phyloP scores from a whole-genome alignment of 306 rosid genomes.

The Lagenaria siceraria region DNA sequence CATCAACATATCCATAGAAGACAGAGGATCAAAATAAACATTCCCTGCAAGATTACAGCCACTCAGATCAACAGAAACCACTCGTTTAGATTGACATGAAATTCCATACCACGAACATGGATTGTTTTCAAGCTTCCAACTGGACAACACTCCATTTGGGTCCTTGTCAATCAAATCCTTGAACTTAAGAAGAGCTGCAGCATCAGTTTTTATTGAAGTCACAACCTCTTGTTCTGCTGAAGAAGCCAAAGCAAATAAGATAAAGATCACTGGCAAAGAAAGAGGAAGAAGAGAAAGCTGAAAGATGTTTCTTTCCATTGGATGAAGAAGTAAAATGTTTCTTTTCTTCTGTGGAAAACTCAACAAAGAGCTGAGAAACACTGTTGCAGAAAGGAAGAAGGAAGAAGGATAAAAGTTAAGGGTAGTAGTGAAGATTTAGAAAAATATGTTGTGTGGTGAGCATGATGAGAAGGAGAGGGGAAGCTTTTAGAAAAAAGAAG shows the following conservation, averaged over 20 bases:
- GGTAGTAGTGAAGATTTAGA: constrained; percentile 19
- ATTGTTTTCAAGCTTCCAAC: constrained; percentile 43
- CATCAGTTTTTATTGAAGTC: constrained; percentile 56
- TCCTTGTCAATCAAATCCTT: constrained; percentile 57
- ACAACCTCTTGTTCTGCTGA: constrained; percentile 22
- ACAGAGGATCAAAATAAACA: constrained; percentile 43
- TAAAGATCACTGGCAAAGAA: constrained; percentile 20
- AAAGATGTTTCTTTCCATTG: constrained; percentile 54
- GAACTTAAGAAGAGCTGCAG: constrained; percentile 53
- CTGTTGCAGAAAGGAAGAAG: constrained; percentile 10
- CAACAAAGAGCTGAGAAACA: constrained; percentile 9
- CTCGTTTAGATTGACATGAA: constrained; percentile 61
- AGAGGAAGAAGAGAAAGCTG: constrained; percentile 28
- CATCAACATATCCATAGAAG: constrained; percentile 55
- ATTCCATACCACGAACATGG: constrained; percentile 83
- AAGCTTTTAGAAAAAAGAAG: constrained; percentile 54
- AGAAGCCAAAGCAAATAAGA: constrained; percentile 20
- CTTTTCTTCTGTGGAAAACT: constrained; percentile 9
- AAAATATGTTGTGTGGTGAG: constrained; percentile 32
- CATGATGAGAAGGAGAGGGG: constrained; percentile 42
- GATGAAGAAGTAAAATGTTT: constrained; percentile 21
- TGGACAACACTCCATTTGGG: constrained; percentile 45
- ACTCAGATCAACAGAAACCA: constrained; percentile 48
- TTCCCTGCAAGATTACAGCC: constrained; percentile 34
- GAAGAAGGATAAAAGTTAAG: constrained; percentile 12